A percentile compares a stretch with the other conserved stretches of the same genome.
Evolutionary conservation across 2,329 filamentous ascomycete genomes (phyloP).

Genomic region (Penicillium janthinellum): DNA sequence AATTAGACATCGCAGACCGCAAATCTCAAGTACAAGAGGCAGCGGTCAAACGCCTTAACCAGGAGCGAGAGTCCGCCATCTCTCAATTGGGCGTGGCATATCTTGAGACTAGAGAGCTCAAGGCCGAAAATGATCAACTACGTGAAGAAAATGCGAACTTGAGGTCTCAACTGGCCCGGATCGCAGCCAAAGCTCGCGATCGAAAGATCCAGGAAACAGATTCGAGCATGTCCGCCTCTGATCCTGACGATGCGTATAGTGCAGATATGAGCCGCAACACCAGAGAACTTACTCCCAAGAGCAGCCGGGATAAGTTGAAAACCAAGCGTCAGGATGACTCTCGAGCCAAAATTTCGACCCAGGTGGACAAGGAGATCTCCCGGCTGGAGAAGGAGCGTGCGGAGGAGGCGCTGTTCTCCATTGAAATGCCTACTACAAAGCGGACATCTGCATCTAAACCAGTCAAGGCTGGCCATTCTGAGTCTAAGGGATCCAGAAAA

Average conservation of each 20-base stretch:
- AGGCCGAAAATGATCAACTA: conserved; percentile 42
- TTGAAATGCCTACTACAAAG: conserved; percentile 33
- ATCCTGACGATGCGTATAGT: conserved; percentile 34
- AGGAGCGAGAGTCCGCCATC: conserved; percentile 61
- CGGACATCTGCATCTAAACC: conserved; percentile 26
- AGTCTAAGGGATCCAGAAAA: conserved; percentile 32
- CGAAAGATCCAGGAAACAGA: conserved; percentile 33
- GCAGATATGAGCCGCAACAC: conserved; percentile 32
- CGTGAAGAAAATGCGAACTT: conserved; percentile 44
- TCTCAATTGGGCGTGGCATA: conserved; percentile 60
- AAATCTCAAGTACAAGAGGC: conserved; percentile 58
- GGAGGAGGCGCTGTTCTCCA: conserved; percentile 42
- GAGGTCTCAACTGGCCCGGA: conserved; percentile 37
- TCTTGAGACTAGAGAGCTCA: conserved; percentile 52
- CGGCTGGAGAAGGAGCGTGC: conserved; percentile 41
- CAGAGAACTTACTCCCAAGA: conserved; percentile 34
- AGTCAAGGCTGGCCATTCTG: conserved; percentile 22
- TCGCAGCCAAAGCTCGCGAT: conserved; percentile 28
- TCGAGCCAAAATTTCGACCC: conserved; percentile 34
- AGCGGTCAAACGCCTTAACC: conserved; percentile 55
- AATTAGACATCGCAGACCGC: conserved; percentile 57
- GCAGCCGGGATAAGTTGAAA: conserved; percentile 31
- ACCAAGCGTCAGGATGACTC: conserved; percentile 32
- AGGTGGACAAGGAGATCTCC: conserved; percentile 41
- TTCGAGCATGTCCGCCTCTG: conserved; percentile 27